Percentiles rank a stretch among this genome's conserved stretches.
Evolutionary conservation across 139 green algal genomes (phyloP).

Genomic region (Dunaliella primolecta): DNA sequence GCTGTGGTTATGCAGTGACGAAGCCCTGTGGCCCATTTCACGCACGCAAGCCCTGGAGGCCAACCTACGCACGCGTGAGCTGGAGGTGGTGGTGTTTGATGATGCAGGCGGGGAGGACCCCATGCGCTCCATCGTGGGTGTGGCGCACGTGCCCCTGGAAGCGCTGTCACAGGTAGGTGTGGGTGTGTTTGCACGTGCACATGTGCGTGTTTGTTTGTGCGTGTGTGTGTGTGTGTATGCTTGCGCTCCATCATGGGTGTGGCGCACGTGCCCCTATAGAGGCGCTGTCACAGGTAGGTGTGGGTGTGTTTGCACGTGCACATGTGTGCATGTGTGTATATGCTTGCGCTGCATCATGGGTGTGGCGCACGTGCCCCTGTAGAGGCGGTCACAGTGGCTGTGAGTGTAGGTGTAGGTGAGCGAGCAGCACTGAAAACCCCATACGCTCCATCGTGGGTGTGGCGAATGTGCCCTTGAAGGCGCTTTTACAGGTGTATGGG

Average conservation of each 20-base stretch:
- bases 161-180: slow-evolving; percentile 7
- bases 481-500: slow-evolving; percentile 7
- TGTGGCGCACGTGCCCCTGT: slow-evolving; percentile 35
- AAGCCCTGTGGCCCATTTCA: slow-evolving; percentile 35
- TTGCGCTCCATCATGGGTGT: slow-evolving; percentile 36
- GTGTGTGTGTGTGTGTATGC: too few species aligned
- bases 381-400: not conserved
- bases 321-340: too few species aligned
- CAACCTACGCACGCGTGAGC: slow-evolving; percentile 12
- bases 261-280: slow-evolving; percentile 34
- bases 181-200: too few species aligned
- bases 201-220: too few species aligned
- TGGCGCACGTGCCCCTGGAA: slow-evolving; percentile 34
- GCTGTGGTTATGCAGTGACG: slow-evolving; percentile 19
- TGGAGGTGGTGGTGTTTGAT: slow-evolving; percentile 45
- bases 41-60: slow-evolving; percentile 38
- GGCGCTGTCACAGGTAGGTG: slow-evolving; percentile 2
- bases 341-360: slow-evolving; percentile 38
- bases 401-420: not conserved
- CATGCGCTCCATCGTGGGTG: slow-evolving; percentile 31
- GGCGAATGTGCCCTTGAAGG: slow-evolving; percentile 30
- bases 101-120: slow-evolving; percentile 38
- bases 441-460: slow-evolving; percentile 35
- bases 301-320: too few species aligned
- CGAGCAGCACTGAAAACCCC: too few species aligned